Conservation (phyloP, 176 grass and related monocot species). For the Carex myosuroides region DNA sequence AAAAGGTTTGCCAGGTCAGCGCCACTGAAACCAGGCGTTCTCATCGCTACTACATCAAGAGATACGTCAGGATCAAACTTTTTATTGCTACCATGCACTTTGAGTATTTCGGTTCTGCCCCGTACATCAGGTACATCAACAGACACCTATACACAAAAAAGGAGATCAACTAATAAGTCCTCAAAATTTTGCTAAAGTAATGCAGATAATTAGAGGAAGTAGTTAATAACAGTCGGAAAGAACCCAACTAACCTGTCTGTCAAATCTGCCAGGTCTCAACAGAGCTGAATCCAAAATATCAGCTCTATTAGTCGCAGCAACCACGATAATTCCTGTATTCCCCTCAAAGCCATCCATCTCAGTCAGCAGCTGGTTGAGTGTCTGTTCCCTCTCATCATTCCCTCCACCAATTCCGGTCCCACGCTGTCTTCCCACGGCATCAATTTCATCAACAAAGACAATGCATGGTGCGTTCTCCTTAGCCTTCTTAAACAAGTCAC, state of each 20-base stretch:
- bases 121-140: conserved; percentile 97
- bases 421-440: conserved; percentile 86
- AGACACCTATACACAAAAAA: conserved; percentile 48
- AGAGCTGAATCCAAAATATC: conserved; percentile 98
- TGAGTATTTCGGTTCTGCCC: conserved; percentile 92
- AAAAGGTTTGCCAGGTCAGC: conserved; percentile 97
- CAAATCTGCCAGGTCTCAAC: conserved; percentile 90
- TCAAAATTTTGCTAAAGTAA: conserved; percentile 5
- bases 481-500: conserved; percentile 97
- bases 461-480: conserved; percentile 99
- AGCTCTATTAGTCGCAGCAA: conserved; percentile 93
- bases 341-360: conserved; percentile 99
- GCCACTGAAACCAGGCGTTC: conserved; percentile 98
- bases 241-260: conserved; percentile 78
- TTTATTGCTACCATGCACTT: conserved; percentile 91
- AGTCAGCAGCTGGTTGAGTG: conserved; percentile 77
- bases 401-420: conserved; percentile 90
- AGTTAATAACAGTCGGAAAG: not conserved
- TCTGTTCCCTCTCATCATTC: conserved; percentile 93
- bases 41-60: conserved; percentile 96
- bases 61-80: conserved; percentile 94
- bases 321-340: conserved; percentile 88
- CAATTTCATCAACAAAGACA: conserved; percentile 95
- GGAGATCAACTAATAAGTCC: not conserved
- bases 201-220: not conserved